Base-by-base conservation (phyloP, 345 rosid species). In the Rhodamnia rubescens region DNA sequence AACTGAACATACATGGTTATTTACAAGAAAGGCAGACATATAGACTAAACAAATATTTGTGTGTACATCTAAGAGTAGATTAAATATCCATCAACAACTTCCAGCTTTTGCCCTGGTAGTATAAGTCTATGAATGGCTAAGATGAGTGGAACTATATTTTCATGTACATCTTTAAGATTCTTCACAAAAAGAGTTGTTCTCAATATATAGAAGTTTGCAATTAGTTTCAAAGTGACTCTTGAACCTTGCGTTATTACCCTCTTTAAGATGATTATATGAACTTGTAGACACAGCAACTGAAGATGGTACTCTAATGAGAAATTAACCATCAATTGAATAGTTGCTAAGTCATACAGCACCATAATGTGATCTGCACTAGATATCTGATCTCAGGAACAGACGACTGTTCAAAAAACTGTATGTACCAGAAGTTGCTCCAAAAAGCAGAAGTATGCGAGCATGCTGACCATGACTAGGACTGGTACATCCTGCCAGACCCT, bases 361-460 rank as follows among this genome's bases (percentile, higher is more conserved):
- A 18, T 32, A 16, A 36, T 69, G 80, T 49, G 3, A 82, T 51
- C 42, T 42, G 15, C 8, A 9, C 84, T 29, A 29, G 16, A 4
- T 3, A 69, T 69, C 47, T 18, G 36, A 44, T 10, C 53, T 61
- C 5, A 13, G 14, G 11, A 3, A 54, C 20, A 83, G 36, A 69
- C 13, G 4, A 56, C 80, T 36, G 29, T 29, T 47, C 24, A 61
- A 26, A 26, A 64, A 53, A 18, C 11, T 51, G 44, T 50, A 9
- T 84, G 15, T 85, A 92, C 87, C 91, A 94, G 87, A 86, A 94
- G 90, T 87, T 93, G 94, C 92, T 93, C 97, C 55, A 94, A 86
- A 87, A 92, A 92, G 89, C 93, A 92, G 75, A 93, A 93, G 88
- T 94, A 94, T 5, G 93, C 95, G 50, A 94, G 92, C 93, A 93